Conservation (phyloP, 108 stramenopile genomes). For the Skeletonema grethae region DNA sequence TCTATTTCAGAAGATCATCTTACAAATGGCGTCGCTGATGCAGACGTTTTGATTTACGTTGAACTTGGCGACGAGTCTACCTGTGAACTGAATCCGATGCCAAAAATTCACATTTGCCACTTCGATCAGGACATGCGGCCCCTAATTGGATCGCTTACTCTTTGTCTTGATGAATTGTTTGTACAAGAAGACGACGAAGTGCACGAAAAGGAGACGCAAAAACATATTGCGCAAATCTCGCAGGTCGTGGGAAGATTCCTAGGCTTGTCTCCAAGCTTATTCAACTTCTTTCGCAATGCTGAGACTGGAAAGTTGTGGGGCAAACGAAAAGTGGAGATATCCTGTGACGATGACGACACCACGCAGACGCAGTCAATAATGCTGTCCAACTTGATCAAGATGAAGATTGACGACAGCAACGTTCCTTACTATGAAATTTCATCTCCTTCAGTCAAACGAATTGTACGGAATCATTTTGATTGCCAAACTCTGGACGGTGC, state of each 20-base stretch:
- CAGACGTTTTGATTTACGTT: constrained; percentile 41
- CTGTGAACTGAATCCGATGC: constrained; percentile 24
- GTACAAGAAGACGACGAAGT: constrained; percentile 74
- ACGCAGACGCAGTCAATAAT: constrained; percentile 25
- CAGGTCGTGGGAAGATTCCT: constrained; percentile 58
- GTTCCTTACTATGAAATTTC: constrained; percentile 34
- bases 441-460: constrained; percentile 38
- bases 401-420: constrained; percentile 12
- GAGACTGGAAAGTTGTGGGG: constrained; percentile 58
- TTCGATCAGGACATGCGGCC: constrained; percentile 74
- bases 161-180: constrained; percentile 73
- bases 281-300: constrained; percentile 71
- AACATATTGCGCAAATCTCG: constrained; percentile 27
- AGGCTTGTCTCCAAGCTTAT: constrained; percentile 68
- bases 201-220: constrained; percentile 26
- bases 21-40: constrained; percentile 26
- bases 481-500: constrained; percentile 47
- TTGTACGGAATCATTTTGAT: constrained; percentile 54
- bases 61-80: constrained; percentile 16
- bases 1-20: constrained; percentile 26
- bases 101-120: constrained; percentile 31
- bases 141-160: constrained; percentile 69
- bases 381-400: constrained; percentile 38
- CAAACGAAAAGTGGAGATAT: constrained; percentile 20
- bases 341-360: constrained; percentile 37